Evolutionary conservation across 345 rosid genomes (phyloP), one percentile per base, ranked within the genome.

Genomic region (Iberis pinnata): DNA sequence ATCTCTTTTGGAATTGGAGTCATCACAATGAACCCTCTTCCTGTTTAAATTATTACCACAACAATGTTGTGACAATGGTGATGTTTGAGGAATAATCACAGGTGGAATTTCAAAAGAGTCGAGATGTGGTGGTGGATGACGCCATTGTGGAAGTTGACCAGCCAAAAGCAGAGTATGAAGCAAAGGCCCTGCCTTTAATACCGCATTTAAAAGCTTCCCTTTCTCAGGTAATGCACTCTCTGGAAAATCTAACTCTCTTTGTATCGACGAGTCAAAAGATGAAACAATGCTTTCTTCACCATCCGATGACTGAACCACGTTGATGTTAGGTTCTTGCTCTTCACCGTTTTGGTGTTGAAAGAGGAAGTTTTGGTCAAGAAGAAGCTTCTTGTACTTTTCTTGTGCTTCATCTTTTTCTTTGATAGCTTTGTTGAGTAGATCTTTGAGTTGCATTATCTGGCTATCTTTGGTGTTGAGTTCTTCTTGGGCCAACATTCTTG

Each of bases 141-240:
- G 83, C 98, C 98, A 92, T 65, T 92, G 94, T 46, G 98, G 98
- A 38, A 92, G 79, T 24, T 88, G 90, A 15, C 97, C 98, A 6
- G 95, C 98, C 24, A 92, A 59, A 19, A 92, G 88, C 15, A 92
- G 81, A n/a, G 97, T 92, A 44, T 88, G 86, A 53, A 92, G 74
- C 27, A 92, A 72, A 6, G 97, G 95, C 11, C 97, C 95, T 10
- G 97, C 97, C 61, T 83, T 78, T 85, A 88, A 79, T 15, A 92
- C 97, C n/a, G 98, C 94, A 60, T 88, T 86, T 56, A 92, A 74
- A 76, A 92, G 90, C 83, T 85, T 88, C 7, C 98, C 98, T 66
- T 85, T 75, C 82, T 41, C 78, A 76, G 48, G 92, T 73, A 48
- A 71, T 52, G 8, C 68, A 27, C 39, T 77, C 79, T 69, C 36